Conservation (phyloP, 2,329 filamentous ascomycete genomes). For the Colletotrichum agaves region DNA sequence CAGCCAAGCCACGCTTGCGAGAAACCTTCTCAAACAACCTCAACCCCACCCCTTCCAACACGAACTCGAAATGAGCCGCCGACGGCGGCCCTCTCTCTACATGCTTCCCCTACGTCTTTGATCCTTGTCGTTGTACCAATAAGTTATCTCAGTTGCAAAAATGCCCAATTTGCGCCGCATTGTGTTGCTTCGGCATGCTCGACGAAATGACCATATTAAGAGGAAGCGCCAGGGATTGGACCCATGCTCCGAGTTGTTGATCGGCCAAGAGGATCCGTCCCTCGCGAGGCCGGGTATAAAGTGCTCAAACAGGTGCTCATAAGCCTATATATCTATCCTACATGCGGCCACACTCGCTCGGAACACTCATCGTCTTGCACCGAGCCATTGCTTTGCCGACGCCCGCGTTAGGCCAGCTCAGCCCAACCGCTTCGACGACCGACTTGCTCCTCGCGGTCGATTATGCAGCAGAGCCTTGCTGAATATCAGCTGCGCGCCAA, state of each 20-base stretch:
- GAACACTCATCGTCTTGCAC: background rate
- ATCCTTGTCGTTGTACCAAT: too few relatives aligned
- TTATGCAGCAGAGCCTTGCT: background rate
- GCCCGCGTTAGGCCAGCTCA: background rate
- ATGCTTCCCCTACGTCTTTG: background rate
- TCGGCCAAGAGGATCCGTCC: too few relatives aligned
- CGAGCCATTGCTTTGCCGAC: background rate
- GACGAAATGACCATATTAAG: too few relatives aligned
- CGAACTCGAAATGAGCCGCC: background rate
- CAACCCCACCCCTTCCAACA: background rate
- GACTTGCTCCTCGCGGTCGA: background rate
- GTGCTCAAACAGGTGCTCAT: too few relatives aligned
- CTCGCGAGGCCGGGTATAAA: too few relatives aligned
- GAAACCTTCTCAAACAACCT: constrained; percentile 33
- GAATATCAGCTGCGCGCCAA: background rate
- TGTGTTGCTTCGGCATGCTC: too few relatives aligned
- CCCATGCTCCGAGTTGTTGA: too few relatives aligned
- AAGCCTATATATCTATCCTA: background rate
- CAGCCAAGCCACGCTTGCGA: constrained; percentile 10
- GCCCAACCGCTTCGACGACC: background rate
- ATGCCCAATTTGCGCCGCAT: too few relatives aligned
- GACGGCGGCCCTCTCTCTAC: background rate
- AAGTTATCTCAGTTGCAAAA: too few relatives aligned
- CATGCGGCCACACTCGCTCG: background rate
- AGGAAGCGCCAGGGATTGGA: too few relatives aligned